phyloP scores from a whole-genome alignment of 495 filamentous ascomycete species.

The Tuber microsphaerosporum region DNA sequence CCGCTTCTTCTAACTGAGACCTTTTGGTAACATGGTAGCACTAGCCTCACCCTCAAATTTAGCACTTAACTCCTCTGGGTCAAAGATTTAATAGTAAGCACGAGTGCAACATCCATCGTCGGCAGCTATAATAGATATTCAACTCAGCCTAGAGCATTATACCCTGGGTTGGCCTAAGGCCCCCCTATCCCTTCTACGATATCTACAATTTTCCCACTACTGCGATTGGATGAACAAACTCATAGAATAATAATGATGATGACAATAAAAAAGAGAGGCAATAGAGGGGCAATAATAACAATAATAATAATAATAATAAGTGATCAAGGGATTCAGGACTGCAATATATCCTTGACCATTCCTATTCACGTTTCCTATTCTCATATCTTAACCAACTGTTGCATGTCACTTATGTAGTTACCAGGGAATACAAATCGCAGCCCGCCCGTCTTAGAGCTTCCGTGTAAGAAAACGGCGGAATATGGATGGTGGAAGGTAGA shows the following conservation, averaged over 20 bases:
- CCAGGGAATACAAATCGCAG: slow-evolving; percentile 32
- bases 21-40: not conserved
- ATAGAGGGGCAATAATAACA: no score
- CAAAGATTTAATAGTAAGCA: not conserved
- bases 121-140: not conserved
- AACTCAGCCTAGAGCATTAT: not conserved
- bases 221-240: not conserved
- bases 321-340: slow-evolving; percentile 13
- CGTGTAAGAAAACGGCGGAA: slow-evolving; percentile 22
- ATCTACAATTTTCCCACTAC: not conserved
- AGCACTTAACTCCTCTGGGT: not conserved
- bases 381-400: slow-evolving; percentile 31
- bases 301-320: not conserved
- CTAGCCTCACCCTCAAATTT: not conserved
- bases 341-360: slow-evolving; percentile 29
- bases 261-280: not conserved
- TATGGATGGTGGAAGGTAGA: slow-evolving; percentile 2
- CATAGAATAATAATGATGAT: slow-evolving; percentile 10
- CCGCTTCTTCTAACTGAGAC: not conserved
- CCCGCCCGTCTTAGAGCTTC: slow-evolving; percentile 24
- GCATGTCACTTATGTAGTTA: slow-evolving; percentile 30
- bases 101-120: not conserved
- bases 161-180: not conserved
- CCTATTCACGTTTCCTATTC: slow-evolving; percentile 21
- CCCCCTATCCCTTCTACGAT: not conserved